Evolutionary conservation across 2,329 filamentous ascomycete species (phyloP), one percentile per base, ranked within the genome.

Genomic region (Neophaeococcomyces mojaviensis): DNA sequence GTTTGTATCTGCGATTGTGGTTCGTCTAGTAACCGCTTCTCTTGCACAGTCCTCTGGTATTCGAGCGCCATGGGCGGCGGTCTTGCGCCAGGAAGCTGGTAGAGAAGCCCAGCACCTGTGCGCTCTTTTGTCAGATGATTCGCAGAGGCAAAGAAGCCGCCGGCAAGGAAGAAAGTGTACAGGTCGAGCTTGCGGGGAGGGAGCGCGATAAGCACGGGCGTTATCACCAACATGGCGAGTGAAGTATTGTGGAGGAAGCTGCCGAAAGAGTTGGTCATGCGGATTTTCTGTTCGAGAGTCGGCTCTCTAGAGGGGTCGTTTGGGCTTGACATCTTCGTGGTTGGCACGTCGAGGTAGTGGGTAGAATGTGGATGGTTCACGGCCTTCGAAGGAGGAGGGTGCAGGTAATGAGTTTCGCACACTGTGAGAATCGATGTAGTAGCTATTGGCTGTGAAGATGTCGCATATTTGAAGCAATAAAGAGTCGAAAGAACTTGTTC

Each of bases 181-280:
- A 76, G 56, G 58, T 82, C 78, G 40, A 82, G 62, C 62, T 81
- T 81, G 37, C 79, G 75, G 1, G 79, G 79, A 8, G 79, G 79
- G 8, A 82, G 62, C 13, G 71, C 57, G 39, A 72, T 71, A 41
- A 82, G 67, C 7, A 73, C 52, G 1, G 79, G 79, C 49, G 74
- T 77, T 39, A 70, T 58, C 16, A 82, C 57, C 22, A 77, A 60
- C 39, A 71, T 66, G 45, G 62, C 65, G 26, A 78, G 61, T 13
- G 76, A 70, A 51, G 69, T 57, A 53, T 68, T 71, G 59, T 72
- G 47, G 36, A 54, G 42, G 40, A 57, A 55, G 36, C 22, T 26
- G 24, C 38, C 35, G 42, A 51, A 55, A 33, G 53, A 51, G 26
- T 34, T 31, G 12, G 44, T 47, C 47, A 48, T 51, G 19, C 41